Percentiles rank a stretch among this genome's conserved stretches.
These are phyloP conservation scores for Aspergillus pseudoterreus DNA, from an alignment of 2,329 filamentous ascomycete species.

Conservation along the genomic window DNA sequence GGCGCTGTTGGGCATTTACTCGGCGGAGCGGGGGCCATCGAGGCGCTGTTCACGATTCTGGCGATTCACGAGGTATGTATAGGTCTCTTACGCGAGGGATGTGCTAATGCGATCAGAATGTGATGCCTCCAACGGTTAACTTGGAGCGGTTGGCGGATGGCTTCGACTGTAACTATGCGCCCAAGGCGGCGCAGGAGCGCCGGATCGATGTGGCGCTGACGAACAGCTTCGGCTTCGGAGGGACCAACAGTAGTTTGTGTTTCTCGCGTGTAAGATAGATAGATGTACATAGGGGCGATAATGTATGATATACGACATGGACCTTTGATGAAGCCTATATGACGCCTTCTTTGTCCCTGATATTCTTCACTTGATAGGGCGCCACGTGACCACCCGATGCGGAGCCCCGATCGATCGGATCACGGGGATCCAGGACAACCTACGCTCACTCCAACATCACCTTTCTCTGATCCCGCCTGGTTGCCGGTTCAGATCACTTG, in stretches of 20 bases:
- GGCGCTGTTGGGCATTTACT: constrained; percentile 88
- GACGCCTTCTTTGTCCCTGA: not conserved
- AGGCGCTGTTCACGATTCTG: constrained; percentile 80
- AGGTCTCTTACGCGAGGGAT: not conserved
- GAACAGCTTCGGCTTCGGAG: constrained; percentile 97
- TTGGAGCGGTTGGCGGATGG: constrained; percentile 62
- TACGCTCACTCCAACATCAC: not conserved
- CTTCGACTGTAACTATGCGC: constrained; percentile 82
- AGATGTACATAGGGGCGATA: not conserved
- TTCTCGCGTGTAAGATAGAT: constrained; percentile 46
- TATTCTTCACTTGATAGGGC: not conserved
- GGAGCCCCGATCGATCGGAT: constrained; percentile 7
- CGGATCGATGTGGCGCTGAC: constrained; percentile 72
- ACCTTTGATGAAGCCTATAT: too few relatives aligned
- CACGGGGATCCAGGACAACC: not conserved
- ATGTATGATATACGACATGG: too few relatives aligned
- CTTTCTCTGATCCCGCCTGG: not conserved
- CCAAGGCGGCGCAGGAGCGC: constrained; percentile 66
- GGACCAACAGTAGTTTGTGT: constrained; percentile 87
- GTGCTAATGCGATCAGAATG: not conserved
- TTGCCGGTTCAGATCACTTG: not conserved
- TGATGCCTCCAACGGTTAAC: constrained; percentile 83
- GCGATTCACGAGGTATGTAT: constrained; percentile 69
- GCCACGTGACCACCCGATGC: constrained; percentile 14
- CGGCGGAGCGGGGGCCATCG: constrained; percentile 85